Percentiles rank a stretch among this genome's conserved stretches.
phyloP scores from a whole-genome alignment of 305 asterid species.

The Salvia sclarea region DNA sequence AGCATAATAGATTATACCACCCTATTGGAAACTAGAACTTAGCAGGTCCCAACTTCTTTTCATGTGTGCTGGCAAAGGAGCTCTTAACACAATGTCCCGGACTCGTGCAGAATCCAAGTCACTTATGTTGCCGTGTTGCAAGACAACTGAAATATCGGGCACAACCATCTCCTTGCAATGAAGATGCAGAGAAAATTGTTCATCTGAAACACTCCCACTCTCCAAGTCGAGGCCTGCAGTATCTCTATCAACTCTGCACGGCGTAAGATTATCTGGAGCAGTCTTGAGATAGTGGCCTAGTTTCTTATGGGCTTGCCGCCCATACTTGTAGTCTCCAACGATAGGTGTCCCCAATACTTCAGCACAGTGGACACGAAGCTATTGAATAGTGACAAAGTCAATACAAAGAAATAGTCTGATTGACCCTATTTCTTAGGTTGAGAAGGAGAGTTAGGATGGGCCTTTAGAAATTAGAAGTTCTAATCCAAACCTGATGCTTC shows the following conservation, averaged over 20 bases:
- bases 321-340: constrained; percentile 93
- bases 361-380: constrained; percentile 97
- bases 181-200: constrained; percentile 74
- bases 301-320: constrained; percentile 88
- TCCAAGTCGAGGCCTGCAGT: constrained; percentile 49
- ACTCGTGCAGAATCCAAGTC: constrained; percentile 39
- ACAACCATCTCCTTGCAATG: constrained; percentile 82
- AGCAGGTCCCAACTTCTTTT: constrained; percentile 75
- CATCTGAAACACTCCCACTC: constrained; percentile 67
- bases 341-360: constrained; percentile 96
- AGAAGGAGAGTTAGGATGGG: background rate
- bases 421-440: background rate
- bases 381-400: constrained; percentile 22
- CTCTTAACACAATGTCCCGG: constrained; percentile 50
- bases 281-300: constrained; percentile 40
- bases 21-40: constrained; percentile 20
- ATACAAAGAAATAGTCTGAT: constrained; percentile 13
- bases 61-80: constrained; percentile 85
- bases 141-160: constrained; percentile 61
- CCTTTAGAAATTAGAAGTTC: background rate
- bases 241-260: constrained; percentile 28
- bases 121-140: constrained; percentile 38
- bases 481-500: constrained; percentile 77
- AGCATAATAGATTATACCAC: background rate
- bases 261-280: constrained; percentile 29